Base-by-base conservation (phyloP, 1,284 basidiomycete species). In the Macrocystidia cucumis region DNA sequence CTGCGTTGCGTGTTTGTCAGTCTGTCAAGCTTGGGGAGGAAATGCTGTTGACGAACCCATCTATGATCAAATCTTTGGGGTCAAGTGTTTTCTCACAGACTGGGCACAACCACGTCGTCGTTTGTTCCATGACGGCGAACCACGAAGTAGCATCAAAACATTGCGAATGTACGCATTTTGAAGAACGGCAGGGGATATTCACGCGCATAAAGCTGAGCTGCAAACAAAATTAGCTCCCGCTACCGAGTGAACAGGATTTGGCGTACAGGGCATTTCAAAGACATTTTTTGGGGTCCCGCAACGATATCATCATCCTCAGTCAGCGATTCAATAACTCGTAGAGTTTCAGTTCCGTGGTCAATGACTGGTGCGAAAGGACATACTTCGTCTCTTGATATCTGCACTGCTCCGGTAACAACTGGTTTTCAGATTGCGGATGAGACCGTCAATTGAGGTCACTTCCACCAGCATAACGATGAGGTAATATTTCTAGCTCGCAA, bases 91-190 rank as follows among this genome's bases (percentile, higher is more conserved):
- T 82, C 56, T 89, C 89, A 59, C 96, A 98, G 24, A 92, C 83
- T n/a, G 96, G 95, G 57, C 96, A 98, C 25, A 84, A 59, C 87
- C 91, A 99, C 20, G 91, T 92, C 0, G 96, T 96, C 4, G 93
- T 95, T 60, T 91, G 86, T 50, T 95, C 89, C 76, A 97, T 98
- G 54, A 96, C 79, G 14, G 84, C 85, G 49, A 87, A 91, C 90
- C 93, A 98, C 33, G 87, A 91, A 13, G 73, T 72, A 0, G 93
- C 92, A 57, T 98, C 96, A 56, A 98, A 99, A 59, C 96, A 99
- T 51, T 96, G 91, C 2, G 89, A 66, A 57, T 98, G 96, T 14
- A 86, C 77, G 54, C 96, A 98, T 43, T 72, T 65, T 9, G 65
- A 70, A 0, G 95, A 93, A 11, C 95, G 84, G 52, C 88, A 84